Conservation (phyloP, 2,329 filamentous ascomycete genomes). For the Colletotrichum lini region DNA sequence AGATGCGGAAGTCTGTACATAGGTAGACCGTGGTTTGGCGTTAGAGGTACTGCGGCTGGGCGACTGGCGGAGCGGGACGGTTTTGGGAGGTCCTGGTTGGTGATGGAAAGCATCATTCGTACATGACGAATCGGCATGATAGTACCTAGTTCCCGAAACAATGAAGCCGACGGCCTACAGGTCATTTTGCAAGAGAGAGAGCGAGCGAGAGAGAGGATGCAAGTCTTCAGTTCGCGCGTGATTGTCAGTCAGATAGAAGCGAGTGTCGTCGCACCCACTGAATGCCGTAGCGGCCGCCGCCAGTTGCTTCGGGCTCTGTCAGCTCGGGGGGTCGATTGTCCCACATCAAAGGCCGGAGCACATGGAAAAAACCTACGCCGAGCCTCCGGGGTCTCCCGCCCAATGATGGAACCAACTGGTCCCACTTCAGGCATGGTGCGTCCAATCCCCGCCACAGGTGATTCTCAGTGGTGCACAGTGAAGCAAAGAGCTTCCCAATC, state of each 20-base stretch:
- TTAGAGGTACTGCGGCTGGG: slow-evolving; percentile 35
- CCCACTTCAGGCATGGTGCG: slow-evolving; percentile 8
- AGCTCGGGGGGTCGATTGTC: slow-evolving; percentile 20
- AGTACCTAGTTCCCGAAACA: slow-evolving; percentile 26
- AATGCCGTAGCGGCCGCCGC: not conserved
- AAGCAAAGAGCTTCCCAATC: slow-evolving; percentile 17
- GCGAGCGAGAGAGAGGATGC: not conserved
- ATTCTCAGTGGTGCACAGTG: slow-evolving; percentile 25
- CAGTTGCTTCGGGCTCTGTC: slow-evolving; percentile 25
- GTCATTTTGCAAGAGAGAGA: not conserved
- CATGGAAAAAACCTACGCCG: slow-evolving; percentile 39
- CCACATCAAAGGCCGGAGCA: slow-evolving; percentile 32
- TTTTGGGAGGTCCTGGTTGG: slow-evolving; percentile 14
- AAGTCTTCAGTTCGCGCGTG: too few relatives aligned
- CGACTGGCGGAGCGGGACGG: slow-evolving; percentile 30
- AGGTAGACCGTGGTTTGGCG: slow-evolving; percentile 30
- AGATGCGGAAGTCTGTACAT: slow-evolving; percentile 39
- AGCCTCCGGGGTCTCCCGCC: slow-evolving; percentile 25
- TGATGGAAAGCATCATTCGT: slow-evolving; percentile 25
- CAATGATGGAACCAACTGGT: not conserved
- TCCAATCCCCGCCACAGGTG: slow-evolving; percentile 35
- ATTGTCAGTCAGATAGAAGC: not conserved
- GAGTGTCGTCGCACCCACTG: slow-evolving; percentile 4
- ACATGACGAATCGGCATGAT: slow-evolving; percentile 37
- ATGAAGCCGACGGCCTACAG: slow-evolving; percentile 3